phyloP scores from a whole-genome alignment of 257 asterid species.

The Gentiana macrophylla region DNA sequence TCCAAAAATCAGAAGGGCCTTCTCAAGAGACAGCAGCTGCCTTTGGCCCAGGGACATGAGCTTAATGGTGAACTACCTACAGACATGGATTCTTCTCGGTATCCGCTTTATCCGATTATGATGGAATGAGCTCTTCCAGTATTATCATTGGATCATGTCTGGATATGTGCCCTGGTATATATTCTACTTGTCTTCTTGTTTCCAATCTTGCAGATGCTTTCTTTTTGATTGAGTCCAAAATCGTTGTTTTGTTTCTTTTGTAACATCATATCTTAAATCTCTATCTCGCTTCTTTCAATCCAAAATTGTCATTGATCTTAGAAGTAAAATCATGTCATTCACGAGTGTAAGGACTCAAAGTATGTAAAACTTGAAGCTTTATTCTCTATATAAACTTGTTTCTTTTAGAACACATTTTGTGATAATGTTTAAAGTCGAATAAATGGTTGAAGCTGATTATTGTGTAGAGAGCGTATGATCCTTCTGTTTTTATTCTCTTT shows the following conservation, averaged over 20 bases:
- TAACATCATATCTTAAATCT: no score
- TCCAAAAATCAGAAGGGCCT: conserved; percentile 34
- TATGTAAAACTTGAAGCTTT: no score
- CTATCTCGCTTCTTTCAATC: no score
- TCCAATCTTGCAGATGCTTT: conserved; percentile 4
- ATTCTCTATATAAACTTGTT: no score
- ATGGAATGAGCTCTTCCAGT: conserved; percentile 38
- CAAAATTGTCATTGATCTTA: no score
- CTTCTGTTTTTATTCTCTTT: no score
- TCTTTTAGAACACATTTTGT: no score
- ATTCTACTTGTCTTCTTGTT: conserved; percentile 12
- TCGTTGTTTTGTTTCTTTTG: not conserved
- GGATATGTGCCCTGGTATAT: conserved; percentile 96
- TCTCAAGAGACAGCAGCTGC: conserved; percentile 37
- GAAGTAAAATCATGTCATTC: no score
- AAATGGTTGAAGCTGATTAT: no score
- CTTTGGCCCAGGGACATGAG: conserved; percentile 26
- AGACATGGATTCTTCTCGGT: conserved; percentile 38
- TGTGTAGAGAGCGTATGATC: no score
- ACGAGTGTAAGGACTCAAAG: no score
- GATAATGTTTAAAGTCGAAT: no score
- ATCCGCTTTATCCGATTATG: conserved; percentile 31
- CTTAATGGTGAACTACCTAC: conserved; percentile 28
- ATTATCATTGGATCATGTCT: conserved; percentile 74
- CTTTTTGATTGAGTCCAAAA: not conserved